A percentile compares a stretch with the other conserved stretches of the same genome.
These are phyloP conservation scores for Zopfia rhizophila DNA, from an alignment of 2,329 filamentous ascomycete species.

Conservation along the genomic window DNA sequence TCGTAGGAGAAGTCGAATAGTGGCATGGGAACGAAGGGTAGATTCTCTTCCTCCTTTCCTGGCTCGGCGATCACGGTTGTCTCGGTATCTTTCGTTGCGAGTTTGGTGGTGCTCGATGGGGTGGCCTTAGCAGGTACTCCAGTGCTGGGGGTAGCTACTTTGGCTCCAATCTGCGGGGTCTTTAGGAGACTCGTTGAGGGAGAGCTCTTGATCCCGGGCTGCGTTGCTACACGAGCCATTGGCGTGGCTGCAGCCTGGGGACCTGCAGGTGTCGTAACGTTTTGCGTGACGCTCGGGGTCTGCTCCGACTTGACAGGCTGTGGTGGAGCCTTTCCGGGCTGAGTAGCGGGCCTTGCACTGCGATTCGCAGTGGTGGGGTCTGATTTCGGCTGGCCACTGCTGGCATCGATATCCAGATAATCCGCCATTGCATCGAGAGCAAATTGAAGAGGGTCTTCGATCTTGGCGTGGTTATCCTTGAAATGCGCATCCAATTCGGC, in stretches of 20 bases:
- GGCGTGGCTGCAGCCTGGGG: conserved; percentile 44
- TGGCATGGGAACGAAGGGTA: conserved; percentile 37
- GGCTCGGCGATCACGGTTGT: conserved; percentile 26
- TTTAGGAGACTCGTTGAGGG: conserved; percentile 50
- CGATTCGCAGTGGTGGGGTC: conserved; percentile 36
- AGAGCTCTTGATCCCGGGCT: conserved; percentile 50
- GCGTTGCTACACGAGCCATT: conserved; percentile 51
- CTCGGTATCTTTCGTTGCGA: conserved; percentile 38
- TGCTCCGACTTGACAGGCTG: conserved; percentile 47
- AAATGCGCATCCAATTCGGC: conserved; percentile 65
- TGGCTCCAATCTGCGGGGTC: conserved; percentile 47
- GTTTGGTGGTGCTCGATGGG: conserved; percentile 38
- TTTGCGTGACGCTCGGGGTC: conserved; percentile 41
- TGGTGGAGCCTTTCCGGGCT: conserved; percentile 35
- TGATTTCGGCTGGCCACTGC: conserved; percentile 49
- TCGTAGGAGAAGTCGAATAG: conserved; percentile 47
- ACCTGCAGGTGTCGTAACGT: conserved; percentile 48
- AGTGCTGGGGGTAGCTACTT: conserved; percentile 47
- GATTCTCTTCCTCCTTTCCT: conserved; percentile 33
- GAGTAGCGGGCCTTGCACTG: conserved; percentile 31
- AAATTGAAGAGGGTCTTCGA: conserved; percentile 67
- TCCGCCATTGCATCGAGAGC: conserved; percentile 63
- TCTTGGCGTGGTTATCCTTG: conserved; percentile 62
- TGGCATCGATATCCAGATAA: conserved; percentile 61
- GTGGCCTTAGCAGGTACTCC: conserved; percentile 45